These are phyloP conservation scores for Pichia heedii DNA, from an alignment of 805 yeast species.

Conservation along the genomic window DNA sequence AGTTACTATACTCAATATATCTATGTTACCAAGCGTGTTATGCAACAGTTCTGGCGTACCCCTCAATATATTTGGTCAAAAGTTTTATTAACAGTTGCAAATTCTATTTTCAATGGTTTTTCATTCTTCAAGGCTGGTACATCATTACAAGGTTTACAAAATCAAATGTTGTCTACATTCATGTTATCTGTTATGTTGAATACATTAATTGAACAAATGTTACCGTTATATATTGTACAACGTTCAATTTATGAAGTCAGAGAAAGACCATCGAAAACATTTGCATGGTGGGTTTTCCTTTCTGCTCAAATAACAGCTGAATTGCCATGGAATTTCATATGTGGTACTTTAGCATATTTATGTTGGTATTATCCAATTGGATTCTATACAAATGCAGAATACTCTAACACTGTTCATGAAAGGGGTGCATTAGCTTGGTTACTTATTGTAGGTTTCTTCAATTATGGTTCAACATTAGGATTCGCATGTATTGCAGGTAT, in stretches of 20 bases:
- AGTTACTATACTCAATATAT: slow-evolving; percentile 31
- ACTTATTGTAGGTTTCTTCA: slow-evolving; percentile 35
- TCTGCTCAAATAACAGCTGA: slow-evolving; percentile 56
- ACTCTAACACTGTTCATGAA: slow-evolving; percentile 35
- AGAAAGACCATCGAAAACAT: slow-evolving; percentile 66
- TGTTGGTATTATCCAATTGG: slow-evolving; percentile 71
- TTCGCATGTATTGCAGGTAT: slow-evolving; percentile 51
- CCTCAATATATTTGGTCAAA: slow-evolving; percentile 53
- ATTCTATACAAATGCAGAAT: slow-evolving; percentile 48
- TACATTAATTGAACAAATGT: slow-evolving; percentile 51
- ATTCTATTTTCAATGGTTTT: slow-evolving; percentile 59
- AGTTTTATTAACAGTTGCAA: slow-evolving; percentile 39
- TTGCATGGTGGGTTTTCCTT: slow-evolving; percentile 56
- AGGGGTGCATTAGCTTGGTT: slow-evolving; percentile 49
- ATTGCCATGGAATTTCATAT: slow-evolving; percentile 51
- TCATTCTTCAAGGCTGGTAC: slow-evolving; percentile 58
- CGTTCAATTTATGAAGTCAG: slow-evolving; percentile 64
- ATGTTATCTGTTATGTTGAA: slow-evolving; percentile 53
- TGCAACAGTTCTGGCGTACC: slow-evolving; percentile 57
- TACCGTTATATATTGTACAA: slow-evolving; percentile 53
- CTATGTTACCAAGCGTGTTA: slow-evolving; percentile 42
- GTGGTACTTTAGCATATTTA: slow-evolving; percentile 56
- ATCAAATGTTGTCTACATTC: slow-evolving; percentile 71
- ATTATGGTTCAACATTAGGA: slow-evolving; percentile 51
- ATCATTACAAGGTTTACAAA: slow-evolving; percentile 63